phyloP scores from a whole-genome alignment of 106 monocot species.

The Dendrobium nobile region DNA sequence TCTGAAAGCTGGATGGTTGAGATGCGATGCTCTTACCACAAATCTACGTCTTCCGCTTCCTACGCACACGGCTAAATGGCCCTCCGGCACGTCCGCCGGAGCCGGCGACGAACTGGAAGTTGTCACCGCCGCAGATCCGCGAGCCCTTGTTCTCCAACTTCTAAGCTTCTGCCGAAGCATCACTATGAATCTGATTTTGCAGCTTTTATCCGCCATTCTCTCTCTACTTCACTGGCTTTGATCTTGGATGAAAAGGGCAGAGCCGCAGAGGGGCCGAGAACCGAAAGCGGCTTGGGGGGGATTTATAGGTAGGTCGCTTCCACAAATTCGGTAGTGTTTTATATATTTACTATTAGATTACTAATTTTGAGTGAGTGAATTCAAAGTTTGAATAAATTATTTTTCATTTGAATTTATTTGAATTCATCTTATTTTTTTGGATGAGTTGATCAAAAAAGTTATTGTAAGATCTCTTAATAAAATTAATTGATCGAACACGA shows the following conservation, averaged over 20 bases:
- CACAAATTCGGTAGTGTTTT: not conserved
- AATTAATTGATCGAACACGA: too few relatives aligned
- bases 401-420: too few relatives aligned
- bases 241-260: too few relatives aligned
- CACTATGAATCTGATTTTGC: conserved; percentile 47
- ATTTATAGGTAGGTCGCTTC: not conserved
- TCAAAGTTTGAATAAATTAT: too few relatives aligned
- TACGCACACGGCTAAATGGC: conserved; percentile 62
- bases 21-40: conserved; percentile 47
- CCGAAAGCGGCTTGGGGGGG: not conserved
- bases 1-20: conserved; percentile 64
- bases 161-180: conserved; percentile 44
- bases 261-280: too few relatives aligned
- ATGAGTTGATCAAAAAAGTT: too few relatives aligned
- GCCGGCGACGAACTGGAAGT: too few relatives aligned
- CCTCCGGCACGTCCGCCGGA: conserved; percentile 39
- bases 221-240: not conserved
- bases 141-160: conserved; percentile 31
- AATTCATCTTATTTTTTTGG: too few relatives aligned
- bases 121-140: not conserved
- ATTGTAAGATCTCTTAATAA: too few relatives aligned
- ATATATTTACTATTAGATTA: not conserved
- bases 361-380: too few relatives aligned
- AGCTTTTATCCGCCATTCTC: conserved; percentile 21
- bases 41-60: conserved; percentile 33